phyloP scores from a whole-genome alignment of 73 alveolate species.

The Stentor coeruleus region DNA sequence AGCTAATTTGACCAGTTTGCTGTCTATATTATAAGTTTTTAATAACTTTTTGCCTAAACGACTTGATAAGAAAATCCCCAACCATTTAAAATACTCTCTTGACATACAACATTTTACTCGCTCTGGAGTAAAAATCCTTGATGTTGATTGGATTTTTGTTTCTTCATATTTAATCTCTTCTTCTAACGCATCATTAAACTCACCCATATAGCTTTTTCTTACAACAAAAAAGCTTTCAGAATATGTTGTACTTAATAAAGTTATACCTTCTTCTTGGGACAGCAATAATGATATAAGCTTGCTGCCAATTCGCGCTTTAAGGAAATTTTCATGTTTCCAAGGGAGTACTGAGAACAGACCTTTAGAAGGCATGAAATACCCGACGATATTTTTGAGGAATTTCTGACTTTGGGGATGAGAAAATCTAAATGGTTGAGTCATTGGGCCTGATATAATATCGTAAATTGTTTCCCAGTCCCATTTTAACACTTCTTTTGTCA shows the following conservation, averaged over 20 bases:
- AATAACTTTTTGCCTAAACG: not conserved
- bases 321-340: constrained; percentile 5
- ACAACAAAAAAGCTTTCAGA: constrained; percentile 28
- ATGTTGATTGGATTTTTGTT: not conserved
- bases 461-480: constrained; percentile 25
- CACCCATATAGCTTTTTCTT: constrained; percentile 8
- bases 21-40: constrained; percentile 8
- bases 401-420: not conserved
- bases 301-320: constrained; percentile 18
- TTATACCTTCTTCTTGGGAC: constrained; percentile 22
- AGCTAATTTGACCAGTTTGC: not conserved
- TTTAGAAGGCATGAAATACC: constrained; percentile 26
- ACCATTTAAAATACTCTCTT: constrained; percentile 24
- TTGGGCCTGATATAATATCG: constrained; percentile 16
- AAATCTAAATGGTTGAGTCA: not conserved
- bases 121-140: constrained; percentile 23
- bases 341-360: constrained; percentile 1
- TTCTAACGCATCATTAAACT: constrained; percentile 1
- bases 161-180: constrained; percentile 18
- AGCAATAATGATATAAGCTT: not conserved
- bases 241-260: not conserved
- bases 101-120: constrained; percentile 15
- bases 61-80: not conserved
- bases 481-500: constrained; percentile 10
- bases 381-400: not conserved